Evolutionary conservation across 2,329 filamentous ascomycete species (phyloP), one percentile per base, ranked within the genome.

Genomic region (Hypoxylon sp.): DNA sequence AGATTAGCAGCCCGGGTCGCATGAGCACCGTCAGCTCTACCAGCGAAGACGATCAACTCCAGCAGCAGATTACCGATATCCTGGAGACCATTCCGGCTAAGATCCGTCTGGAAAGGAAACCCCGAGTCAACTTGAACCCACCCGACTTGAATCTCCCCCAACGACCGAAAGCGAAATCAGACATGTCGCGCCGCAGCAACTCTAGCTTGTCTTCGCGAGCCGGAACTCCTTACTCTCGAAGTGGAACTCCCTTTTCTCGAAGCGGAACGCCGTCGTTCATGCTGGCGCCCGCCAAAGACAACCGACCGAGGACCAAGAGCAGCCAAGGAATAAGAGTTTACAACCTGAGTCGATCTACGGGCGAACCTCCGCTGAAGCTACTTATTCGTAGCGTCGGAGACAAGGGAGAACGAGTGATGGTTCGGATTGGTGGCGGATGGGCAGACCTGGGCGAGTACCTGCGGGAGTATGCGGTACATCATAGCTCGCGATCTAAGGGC

Each of bases 371-470:
- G 0, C 93, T 97, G 71, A 98, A 97, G 75, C 84, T 99, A 4
- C 96, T 96, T 69, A 93, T 99, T 48, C 89, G 95, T 13, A 88
- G 92, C 1, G 93, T 99, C 2, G 95, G 95, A 46, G 92, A 97
- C 73, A 83, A 87, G 54, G 91, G 91, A 13, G 92, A 98, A 74
- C 87, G 95, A 48, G 92, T 98, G 60, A 98, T 99, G 95, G 95
- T 99, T 6, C 90, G 95, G 29, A 94, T 99, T 10, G 95, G 95
- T 10, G 95, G 95, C 57, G 95, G 95, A n/a, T 99, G 95, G 95
- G 92, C 93, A 11, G 95, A 99, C 74, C 80, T 99, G 17, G 94
- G 90, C 31, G 95, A 98, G 74, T 99, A 97, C 70, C 81, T 99
- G 37, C 89, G 92, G 67, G 92, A 97, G 73, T 99, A 97, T 69